These are phyloP conservation scores for Linum lewisii DNA, from an alignment of 345 rosid species.

Conservation along the genomic window DNA sequence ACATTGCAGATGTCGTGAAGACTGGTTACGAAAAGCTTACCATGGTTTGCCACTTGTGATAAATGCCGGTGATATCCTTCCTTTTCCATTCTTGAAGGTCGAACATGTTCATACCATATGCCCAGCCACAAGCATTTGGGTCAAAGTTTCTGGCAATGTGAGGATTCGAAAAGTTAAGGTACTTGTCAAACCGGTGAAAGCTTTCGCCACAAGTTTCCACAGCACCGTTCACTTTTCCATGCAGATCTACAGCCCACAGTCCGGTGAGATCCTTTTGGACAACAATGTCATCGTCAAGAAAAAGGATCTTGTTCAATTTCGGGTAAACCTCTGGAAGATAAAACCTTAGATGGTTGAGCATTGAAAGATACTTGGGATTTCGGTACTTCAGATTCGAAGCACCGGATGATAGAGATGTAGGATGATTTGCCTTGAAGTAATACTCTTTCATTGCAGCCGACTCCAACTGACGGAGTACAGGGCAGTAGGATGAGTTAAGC, in stretches of 20 bases:
- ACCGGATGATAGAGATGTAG: conserved; percentile 64
- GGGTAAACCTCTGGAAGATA: conserved; percentile 95
- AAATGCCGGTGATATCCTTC: conserved; percentile 92
- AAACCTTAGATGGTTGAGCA: conserved; percentile 92
- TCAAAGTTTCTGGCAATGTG: conserved; percentile 78
- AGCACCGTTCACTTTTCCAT: conserved; percentile 93
- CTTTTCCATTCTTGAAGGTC: conserved; percentile 88
- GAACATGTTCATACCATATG: conserved; percentile 96
- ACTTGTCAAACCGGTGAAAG: conserved; percentile 96
- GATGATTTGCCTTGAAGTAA: conserved; percentile 95
- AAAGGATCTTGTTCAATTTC: conserved; percentile 80
- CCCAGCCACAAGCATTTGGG: conserved; percentile 99
- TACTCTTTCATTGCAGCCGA: conserved; percentile 90
- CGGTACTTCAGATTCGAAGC: conserved; percentile 90
- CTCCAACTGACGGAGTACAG: conserved; percentile 91
- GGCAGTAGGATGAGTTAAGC: conserved; percentile 96
- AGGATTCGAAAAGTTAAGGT: conserved; percentile 87
- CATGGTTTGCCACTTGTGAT: conserved; percentile 99
- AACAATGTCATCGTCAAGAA: conserved; percentile 94
- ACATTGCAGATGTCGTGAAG: too few relatives aligned
- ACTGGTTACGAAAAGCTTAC: conserved; percentile 34
- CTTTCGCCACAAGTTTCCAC: conserved; percentile 99
- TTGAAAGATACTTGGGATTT: conserved; percentile 94
- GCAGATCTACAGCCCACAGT: conserved; percentile 74
- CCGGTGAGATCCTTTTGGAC: conserved; percentile 93